Base-by-base conservation (phyloP, 768 basidiomycete genomes). In the Xanthoconium stramineum region DNA sequence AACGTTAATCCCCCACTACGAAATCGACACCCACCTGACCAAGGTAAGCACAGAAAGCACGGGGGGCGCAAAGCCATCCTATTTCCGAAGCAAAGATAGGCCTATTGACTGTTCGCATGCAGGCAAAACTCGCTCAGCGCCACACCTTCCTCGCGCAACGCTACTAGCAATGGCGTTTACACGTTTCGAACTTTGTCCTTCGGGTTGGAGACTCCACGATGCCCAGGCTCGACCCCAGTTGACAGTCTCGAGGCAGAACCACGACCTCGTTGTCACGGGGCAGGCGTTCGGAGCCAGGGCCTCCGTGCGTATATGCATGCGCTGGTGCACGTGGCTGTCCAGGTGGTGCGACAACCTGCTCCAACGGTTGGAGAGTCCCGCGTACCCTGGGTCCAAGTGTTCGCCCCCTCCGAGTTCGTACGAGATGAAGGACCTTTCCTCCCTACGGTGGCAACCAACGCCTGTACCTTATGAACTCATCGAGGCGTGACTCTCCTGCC, bases 251-350 rank as follows among this genome's bases (percentile, higher is more conserved):
- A 68, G 46, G 55, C 66, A 63, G 61, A 32, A 47, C 52, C 61
- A 66, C 53, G 36, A 46, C 63, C 63, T 66, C 50, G 28, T 65
- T 55, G 64, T 66, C 36, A 50, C 58, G 1, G 66, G 55, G n/a
- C 66, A 66, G 61, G 65, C 66, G 20, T 66, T 66, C 17, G 65
- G 65, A 5, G 66, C 63, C 0, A 40, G 58, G n/a, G 66, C 55
- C 36, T 60, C 66, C 15, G 66, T 60, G 38, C 49, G 53, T 40
- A n/a, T 66, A 30, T 60, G 55, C 51, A 5, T 68, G 56, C 51
- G 56, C 7, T 66, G 66, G 66, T 66, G 63, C 61, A 57, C 66
- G 30, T 65, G 63, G 64, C 6, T 65, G 29, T 55, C 24, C n/a
- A 55, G 40, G 52, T 47, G 58, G 58, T 66, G 45, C 50, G 53